These are phyloP conservation scores for Pleurotus platypus DNA, from an alignment of 768 basidiomycete genomes.

Conservation along the genomic window DNA sequence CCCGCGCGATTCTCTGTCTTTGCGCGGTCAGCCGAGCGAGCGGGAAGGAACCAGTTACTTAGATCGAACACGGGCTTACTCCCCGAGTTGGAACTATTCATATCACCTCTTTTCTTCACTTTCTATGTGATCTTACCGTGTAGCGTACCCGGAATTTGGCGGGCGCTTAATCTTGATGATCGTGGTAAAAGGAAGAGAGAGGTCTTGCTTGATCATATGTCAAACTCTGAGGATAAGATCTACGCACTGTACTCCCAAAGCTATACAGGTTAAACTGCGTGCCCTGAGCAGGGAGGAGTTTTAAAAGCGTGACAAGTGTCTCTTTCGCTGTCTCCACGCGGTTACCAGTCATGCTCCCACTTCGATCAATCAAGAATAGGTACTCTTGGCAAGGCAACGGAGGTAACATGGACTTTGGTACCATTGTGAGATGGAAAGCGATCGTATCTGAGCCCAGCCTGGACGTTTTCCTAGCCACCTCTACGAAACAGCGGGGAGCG, in stretches of 20 bases:
- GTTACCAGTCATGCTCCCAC: conserved; percentile 44
- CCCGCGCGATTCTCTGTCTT: too few species aligned
- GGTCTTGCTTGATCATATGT: conserved; percentile 19
- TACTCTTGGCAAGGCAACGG: conserved; percentile 47
- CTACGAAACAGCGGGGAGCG: conserved; percentile 53
- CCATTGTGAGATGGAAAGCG: conserved; percentile 51
- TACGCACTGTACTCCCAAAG: conserved; percentile 32
- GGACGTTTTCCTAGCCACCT: conserved; percentile 26
- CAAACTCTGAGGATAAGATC: conserved; percentile 33
- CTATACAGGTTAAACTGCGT: conserved; percentile 57
- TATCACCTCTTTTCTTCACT: too few species aligned
- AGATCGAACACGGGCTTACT: too few species aligned
- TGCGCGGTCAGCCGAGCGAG: too few species aligned
- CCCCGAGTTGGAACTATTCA: too few species aligned
- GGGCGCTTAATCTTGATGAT: too few species aligned
- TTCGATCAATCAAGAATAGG: conserved; percentile 58
- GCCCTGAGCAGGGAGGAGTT: conserved; percentile 37
- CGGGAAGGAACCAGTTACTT: too few species aligned
- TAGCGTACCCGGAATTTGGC: too few species aligned
- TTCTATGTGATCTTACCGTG: too few species aligned
- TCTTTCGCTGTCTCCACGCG: conserved; percentile 45
- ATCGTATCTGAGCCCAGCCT: conserved; percentile 26
- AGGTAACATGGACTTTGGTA: conserved; percentile 46
- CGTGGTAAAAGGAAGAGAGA: too few species aligned
- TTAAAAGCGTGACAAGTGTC: conserved; percentile 44